Evolutionary conservation across 1,284 basidiomycete genomes (phyloP), one percentile per base, ranked within the genome.

Genomic region (Lentinula novae-zelandiae): DNA sequence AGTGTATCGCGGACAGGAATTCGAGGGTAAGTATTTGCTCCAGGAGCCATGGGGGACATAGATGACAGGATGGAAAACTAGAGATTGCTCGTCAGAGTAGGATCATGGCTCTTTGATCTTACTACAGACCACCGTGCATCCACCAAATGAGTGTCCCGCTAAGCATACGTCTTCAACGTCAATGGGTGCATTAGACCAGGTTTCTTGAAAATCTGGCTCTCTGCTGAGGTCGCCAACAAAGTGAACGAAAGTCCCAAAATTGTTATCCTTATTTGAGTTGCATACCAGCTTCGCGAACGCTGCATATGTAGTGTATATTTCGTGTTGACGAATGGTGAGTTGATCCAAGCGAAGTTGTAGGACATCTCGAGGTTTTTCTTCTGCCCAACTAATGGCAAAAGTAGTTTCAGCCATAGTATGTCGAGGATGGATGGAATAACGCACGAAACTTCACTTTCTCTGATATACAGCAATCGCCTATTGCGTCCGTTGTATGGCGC

Each of bases 71-170:
- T 69, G 2, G 82, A 82, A 52, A 87, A 69, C 85, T 87, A 58
- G 9, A 42, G 2, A 56, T 17, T 42, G 17, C 17, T 9, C 17
- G 38, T 38, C 12, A 49, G 17, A 48, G 49, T 48, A 46, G 27
- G 12, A 27, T 2, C 44, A 42, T 20, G 39, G 10, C 15, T 39
- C 64, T 58, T 44, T 10, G 57, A 46, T 1, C 5, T 31, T 59
- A 76, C 83, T 67, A 67, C 27, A 4, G 27, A 89, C 89, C 50
- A 85, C 72, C 4, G 90, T 90, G 51, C 87, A 87, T 6, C 87
- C 90, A 22, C 90, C 91, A 67, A 93, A 93, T 0, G 89, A 90
- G 69, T 93, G 90, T 0, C 89, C 90, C 0, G 82, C 76, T 31
- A 92, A 75, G 10, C 76, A 70, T 7, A 91, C 68, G 50, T 82